Evolutionary conservation across 176 grass and related monocot species (phyloP).

Genomic region (Carex cristatella): DNA sequence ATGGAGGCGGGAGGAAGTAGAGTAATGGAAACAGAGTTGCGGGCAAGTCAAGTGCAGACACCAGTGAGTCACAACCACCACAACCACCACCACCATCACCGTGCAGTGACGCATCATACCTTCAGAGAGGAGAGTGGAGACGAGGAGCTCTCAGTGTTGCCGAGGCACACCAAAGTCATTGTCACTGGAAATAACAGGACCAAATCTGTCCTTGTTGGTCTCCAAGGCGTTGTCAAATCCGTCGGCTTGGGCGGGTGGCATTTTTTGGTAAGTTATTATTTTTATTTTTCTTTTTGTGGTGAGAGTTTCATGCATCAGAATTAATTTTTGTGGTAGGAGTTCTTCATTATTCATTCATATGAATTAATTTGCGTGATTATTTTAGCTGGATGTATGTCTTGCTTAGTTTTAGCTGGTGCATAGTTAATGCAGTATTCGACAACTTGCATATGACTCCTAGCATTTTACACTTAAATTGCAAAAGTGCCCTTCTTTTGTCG

Average conservation of each 20-base stretch:
- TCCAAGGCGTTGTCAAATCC: conserved; percentile 36
- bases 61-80: conserved; percentile 10
- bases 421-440: background rate
- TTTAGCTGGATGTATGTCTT: background rate
- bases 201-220: conserved; percentile 38
- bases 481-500: background rate
- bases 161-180: conserved; percentile 40
- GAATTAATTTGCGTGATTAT: background rate
- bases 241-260: conserved; percentile 37
- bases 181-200: conserved; percentile 38
- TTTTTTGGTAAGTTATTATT: conserved; percentile 24
- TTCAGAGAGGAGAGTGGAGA: conserved; percentile 33
- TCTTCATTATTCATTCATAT: background rate
- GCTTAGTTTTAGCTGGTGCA: background rate
- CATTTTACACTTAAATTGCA: background rate
- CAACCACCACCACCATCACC: conserved; percentile 7
- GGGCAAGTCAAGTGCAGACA: conserved; percentile 19
- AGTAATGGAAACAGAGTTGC: conserved; percentile 28
- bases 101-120: conserved; percentile 8
- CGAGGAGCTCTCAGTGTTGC: conserved; percentile 27
- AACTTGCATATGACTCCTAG: background rate
- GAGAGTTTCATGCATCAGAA: background rate
- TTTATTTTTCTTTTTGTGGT: background rate
- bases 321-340: background rate
- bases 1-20: conserved; percentile 25